These are phyloP conservation scores for Globisporangium ultimum DNA, from an alignment of 352 stramenopile species.

Conservation along the genomic window DNA sequence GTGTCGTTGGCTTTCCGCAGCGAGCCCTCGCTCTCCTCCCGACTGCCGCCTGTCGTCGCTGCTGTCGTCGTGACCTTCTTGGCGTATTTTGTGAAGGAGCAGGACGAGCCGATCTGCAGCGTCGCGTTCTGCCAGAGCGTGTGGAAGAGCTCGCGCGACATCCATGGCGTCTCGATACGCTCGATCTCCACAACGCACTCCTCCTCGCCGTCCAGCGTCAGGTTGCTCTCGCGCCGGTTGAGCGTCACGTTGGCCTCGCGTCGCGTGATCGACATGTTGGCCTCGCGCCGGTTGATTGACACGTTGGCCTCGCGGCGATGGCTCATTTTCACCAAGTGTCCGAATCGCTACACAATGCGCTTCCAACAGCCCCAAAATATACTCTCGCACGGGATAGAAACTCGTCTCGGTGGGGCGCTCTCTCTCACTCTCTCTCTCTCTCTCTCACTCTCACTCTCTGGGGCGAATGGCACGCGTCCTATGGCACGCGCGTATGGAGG, in stretches of 20 bases:
- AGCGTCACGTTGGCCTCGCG: background rate
- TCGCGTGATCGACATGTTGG: background rate
- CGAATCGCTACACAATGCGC: too few relatives aligned
- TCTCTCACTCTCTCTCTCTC: too few relatives aligned
- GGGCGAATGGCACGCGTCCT: too few relatives aligned
- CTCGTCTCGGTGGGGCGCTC: too few relatives aligned
- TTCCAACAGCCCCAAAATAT: too few relatives aligned
- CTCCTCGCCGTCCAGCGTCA: conserved; percentile 67
- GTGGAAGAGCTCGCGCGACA: conserved; percentile 60
- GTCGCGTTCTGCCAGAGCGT: conserved; percentile 61
- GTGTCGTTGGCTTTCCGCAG: conserved; percentile 12
- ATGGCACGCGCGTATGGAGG: too few relatives aligned
- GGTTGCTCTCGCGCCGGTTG: conserved; percentile 53
- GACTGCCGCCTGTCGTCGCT: background rate
- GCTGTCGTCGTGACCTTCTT: conserved; percentile 5
- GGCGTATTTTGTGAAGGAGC: conserved; percentile 46
- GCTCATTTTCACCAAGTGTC: too few relatives aligned
- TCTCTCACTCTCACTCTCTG: too few relatives aligned
- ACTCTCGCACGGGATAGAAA: too few relatives aligned
- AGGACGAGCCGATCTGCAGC: conserved; percentile 50
- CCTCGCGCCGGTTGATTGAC: background rate
- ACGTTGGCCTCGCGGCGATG: too few relatives aligned
- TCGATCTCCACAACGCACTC: conserved; percentile 32
- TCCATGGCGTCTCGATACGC: conserved; percentile 47
- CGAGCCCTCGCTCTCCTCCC: background rate